Evolutionary conservation across 164 flowering plant species (phyloP), one percentile per base, ranked within the genome.

Genomic region (Vitis amurensis): DNA sequence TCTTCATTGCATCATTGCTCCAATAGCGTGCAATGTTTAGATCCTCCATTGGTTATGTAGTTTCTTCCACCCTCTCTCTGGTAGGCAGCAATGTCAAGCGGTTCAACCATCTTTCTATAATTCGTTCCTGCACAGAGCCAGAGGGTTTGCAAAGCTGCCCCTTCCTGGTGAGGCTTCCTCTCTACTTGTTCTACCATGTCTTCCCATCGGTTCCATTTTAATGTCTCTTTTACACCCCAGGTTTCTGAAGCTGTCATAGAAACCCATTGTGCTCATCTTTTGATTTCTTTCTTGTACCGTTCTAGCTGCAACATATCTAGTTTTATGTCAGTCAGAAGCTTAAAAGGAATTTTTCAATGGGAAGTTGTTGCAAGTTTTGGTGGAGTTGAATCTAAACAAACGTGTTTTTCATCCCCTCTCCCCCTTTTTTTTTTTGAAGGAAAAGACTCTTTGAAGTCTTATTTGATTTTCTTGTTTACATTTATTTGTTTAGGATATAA

Each of bases 71-170:
- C 53, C 10, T 55, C 48, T n/a, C 9, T 71, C 55, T 83, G 81
- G 77, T 78, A 73, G 0, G 78, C 85, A 23, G 88, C 90, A 13
- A 86, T 86, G 57, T 84, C 76, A 14, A 86, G 86, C 2, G 86
- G 87, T 31, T 86, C 89, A 17, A 84, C 78, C 83, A 86, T 80
- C 61, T 85, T 80, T 56, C 88, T 74, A 61, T 78, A 87, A 47
- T 77, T 82, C 4, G 83, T 85, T 5, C 86, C 87, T 1, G 64
- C 80, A 67, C 11, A 73, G 9, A 85, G 77, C 83, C 80, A 79
- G 1, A 78, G 59, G 0, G 29, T 71, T 2, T 67, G 76, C n/a
- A 83, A 66, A 0, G 50, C 1, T 0, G 62, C 68, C 9, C 72
- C 80, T 66, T 80, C 76, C 49, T 47, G 69, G 61, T 80, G 86